phyloP scores from a whole-genome alignment of 352 stramenopile species.

The Pythium guiyangense region DNA sequence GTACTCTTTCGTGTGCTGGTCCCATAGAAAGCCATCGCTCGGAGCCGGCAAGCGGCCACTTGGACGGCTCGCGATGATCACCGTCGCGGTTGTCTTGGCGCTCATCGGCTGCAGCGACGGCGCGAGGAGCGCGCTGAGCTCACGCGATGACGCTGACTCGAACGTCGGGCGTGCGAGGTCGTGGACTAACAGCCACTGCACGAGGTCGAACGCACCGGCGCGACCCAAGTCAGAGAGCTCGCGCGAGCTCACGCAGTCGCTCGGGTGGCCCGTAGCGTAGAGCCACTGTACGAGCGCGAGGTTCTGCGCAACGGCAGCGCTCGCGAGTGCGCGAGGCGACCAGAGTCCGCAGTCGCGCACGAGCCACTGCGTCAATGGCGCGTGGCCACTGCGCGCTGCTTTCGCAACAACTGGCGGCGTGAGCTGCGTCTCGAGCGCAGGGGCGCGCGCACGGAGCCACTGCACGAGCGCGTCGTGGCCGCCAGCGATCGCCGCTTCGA shows the following conservation, averaged over 20 bases:
- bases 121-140: slow-evolving; percentile 7
- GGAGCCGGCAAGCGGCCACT: too few species aligned
- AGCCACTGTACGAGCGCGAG: slow-evolving; percentile 29
- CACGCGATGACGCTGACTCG: neutral
- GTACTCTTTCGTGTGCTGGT: slow-evolving; percentile 22
- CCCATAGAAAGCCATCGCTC: slow-evolving; percentile 20
- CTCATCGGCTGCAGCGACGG: slow-evolving; percentile 2
- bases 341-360: slow-evolving; percentile 22
- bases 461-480: slow-evolving; percentile 27
- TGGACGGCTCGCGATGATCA: neutral
- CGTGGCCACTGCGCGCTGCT: slow-evolving; percentile 26
- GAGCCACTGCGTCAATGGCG: slow-evolving; percentile 23
- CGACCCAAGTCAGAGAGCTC: slow-evolving; percentile 22
- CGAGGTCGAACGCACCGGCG: slow-evolving; percentile 14
- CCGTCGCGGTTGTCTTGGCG: slow-evolving; percentile 10
- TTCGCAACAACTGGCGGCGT: slow-evolving; percentile 14
- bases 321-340: slow-evolving; percentile 22
- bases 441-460: slow-evolving; percentile 20
- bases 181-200: slow-evolving; percentile 28
- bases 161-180: slow-evolving; percentile 15
- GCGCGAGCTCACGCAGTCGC: slow-evolving; percentile 17
- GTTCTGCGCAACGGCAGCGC: slow-evolving; percentile 22
- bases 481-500: slow-evolving; percentile 28
- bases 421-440: slow-evolving; percentile 12
- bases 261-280: slow-evolving; percentile 9